Evolutionary conservation across 1,284 basidiomycete genomes (phyloP), one percentile per base, ranked within the genome.

Genomic region (Stereum hirsutum): DNA sequence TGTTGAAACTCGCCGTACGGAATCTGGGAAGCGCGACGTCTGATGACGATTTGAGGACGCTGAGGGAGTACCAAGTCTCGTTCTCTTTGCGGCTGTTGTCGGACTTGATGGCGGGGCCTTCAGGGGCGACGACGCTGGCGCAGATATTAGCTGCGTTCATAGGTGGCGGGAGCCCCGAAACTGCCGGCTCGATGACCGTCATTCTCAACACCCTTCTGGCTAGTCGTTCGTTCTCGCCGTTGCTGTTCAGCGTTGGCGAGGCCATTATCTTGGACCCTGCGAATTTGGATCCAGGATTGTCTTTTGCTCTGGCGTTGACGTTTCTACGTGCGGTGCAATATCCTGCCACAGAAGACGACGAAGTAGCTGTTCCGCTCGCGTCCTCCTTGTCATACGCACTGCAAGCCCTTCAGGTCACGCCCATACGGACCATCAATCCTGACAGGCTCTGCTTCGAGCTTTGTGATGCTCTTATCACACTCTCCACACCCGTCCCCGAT

Each of bases 271-370:
- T 35, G 27, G 27, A 48, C 11, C 31, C 25, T 6, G 5, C 20
- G 1, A 19, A 39, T 0, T 59, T 68, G 24, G 61, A 68, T 21
- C 55, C 63, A 3, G 61, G 63, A 8, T 55, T 81, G 42, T 64
- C 62, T 35, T 64, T 71, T 44, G 59, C 65, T 3, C 52, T 78
- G 15, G 60, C 69, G 4, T 55, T 80, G 14, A 54, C 63, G 23
- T 52, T 68, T 43, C 52, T 80, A 51, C 61, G 70, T 5, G 52
- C 55, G 6, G 46, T 52, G 7, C 57, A 55, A 45, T 27, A 52
- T 43, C 39, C 54, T n/a, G n/a, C n/a, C n/a, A n/a, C n/a, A n/a
- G n/a, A n/a, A n/a, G n/a, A n/a, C 31, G 49, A 48, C 23, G 41
- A 10, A 28, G 57, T 2, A 43, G 47, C n/a, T 30, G 51, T n/a